Conservation (phyloP, 2,329 filamentous ascomycete genomes). For the Aspergillus oerlinghausenensis region DNA sequence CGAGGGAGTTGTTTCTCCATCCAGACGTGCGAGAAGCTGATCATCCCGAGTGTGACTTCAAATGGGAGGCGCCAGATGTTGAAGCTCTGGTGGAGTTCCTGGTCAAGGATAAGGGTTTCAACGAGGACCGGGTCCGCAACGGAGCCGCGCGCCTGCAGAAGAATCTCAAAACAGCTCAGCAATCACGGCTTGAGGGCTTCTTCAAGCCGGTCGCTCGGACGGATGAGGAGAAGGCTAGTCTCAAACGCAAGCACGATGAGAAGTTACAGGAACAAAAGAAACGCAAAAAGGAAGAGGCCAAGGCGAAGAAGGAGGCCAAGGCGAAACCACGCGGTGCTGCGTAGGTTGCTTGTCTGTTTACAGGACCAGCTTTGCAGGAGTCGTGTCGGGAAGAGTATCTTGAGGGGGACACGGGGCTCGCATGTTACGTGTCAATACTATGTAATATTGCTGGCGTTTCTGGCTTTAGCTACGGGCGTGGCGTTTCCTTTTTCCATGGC, state of each 20-base stretch:
- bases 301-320: conserved; percentile 90
- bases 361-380: neutral
- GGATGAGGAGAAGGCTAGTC: conserved; percentile 72
- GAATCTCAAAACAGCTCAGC: conserved; percentile 85
- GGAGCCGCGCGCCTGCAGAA: conserved; percentile 78
- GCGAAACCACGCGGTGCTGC: conserved; percentile 70
- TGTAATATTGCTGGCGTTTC: neutral
- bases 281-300: conserved; percentile 88
- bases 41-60: conserved; percentile 87
- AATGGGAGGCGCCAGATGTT: conserved; percentile 91
- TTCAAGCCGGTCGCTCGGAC: conserved; percentile 92
- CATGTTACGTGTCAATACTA: neutral
- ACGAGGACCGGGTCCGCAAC: conserved; percentile 81
- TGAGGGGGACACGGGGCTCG: neutral
- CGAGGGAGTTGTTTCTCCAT: conserved; percentile 83
- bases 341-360: conserved; percentile 20
- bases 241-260: conserved; percentile 92
- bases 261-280: conserved; percentile 92
- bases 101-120: conserved; percentile 93
- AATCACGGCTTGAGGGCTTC: conserved; percentile 89
- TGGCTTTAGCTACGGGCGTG: neutral
- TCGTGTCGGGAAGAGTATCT: neutral
- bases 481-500: neutral
- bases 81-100: conserved; percentile 87
- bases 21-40: conserved; percentile 83